Base-by-base conservation (phyloP, 2,329 filamentous ascomycete species). In the Cercospora janseana region DNA sequence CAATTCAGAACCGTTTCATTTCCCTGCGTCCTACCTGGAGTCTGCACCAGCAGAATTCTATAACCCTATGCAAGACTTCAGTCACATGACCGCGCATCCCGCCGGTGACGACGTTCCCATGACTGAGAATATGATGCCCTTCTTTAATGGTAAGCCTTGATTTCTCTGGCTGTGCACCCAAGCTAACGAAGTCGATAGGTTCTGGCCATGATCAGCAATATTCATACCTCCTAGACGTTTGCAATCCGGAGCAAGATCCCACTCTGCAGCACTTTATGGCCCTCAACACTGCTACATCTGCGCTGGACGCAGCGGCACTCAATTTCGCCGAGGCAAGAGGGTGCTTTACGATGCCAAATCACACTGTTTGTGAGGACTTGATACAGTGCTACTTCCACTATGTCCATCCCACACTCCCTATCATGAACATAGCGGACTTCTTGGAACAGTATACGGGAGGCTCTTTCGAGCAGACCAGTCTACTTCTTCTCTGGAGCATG, bases 401-500 rank as follows among this genome's bases (percentile, higher is more conserved):
- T 24, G 52, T 57, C n/a, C 52, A 54, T 18, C 49, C 55, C 9
- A 34, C 46, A 6, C 32, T 55, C 20, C 52, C 55, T 1, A 53
- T 57, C 6, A 34, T 57, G 15, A 46, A 52, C 28, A 46, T 45
- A 10, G 49, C 46, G 10, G 49, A 51, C 16, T 52, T 57, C 20
- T 43, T 55, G 35, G 31, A 42, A 24, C 40, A 51, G 12, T 53
- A 49, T 24, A 46, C 41, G 7, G 37, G 40, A 26, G 49, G 51
- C 20, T 42, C 44, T 6, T 47, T 43, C 8, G 40, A 46, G n/a
- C 34, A 29, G 7, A 45, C 49, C 10, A 57, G 53, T 23, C 18
- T 54, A 12, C 47, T 57, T 6, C 46, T 57, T 15, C 43, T 57
- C 13, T 55, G 52, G 55, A 55, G 51, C 34, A 41, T 57, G 41